These are phyloP conservation scores for Cyclocybe cylindracea DNA, from an alignment of 768 basidiomycete genomes.

Conservation along the genomic window DNA sequence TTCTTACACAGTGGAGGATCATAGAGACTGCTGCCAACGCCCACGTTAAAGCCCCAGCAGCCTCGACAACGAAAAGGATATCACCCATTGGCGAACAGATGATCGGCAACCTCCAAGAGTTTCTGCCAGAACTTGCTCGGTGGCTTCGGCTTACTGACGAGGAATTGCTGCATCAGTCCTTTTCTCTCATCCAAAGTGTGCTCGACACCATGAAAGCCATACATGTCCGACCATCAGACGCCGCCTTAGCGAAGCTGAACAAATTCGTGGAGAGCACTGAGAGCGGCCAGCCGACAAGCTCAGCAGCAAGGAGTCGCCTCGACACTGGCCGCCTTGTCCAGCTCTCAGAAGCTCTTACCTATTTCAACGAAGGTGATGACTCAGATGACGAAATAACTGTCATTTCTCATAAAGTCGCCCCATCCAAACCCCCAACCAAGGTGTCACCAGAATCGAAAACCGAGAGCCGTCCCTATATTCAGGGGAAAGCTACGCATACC, in stretches of 20 bases:
- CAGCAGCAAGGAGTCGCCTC: conserved; percentile 47
- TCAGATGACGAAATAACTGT: conserved; percentile 59
- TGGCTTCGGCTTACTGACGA: conserved; percentile 95
- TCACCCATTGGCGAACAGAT: conserved; percentile 71
- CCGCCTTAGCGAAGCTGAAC: conserved; percentile 64
- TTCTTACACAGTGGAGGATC: conserved; percentile 77
- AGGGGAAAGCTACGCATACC: conserved; percentile 6
- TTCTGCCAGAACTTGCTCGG: conserved; percentile 74
- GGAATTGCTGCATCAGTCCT: conserved; percentile 89
- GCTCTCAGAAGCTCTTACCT: conserved; percentile 65
- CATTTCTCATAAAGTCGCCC: conserved; percentile 37
- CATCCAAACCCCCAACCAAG: conserved; percentile 2
- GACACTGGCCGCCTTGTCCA: conserved; percentile 59
- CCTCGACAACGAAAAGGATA: conserved; percentile 38
- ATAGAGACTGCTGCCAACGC: conserved; percentile 70
- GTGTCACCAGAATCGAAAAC: conserved; percentile 2
- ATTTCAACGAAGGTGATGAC: conserved; percentile 57
- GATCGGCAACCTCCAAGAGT: conserved; percentile 74
- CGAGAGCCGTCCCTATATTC: conserved; percentile 11
- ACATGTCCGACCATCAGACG: conserved; percentile 52
- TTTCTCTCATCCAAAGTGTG: conserved; percentile 77
- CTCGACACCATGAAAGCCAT: conserved; percentile 75
- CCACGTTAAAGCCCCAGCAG: conserved; percentile 20
- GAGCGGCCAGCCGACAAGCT: conserved; percentile 40
- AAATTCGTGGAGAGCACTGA: conserved; percentile 64